phyloP scores from a whole-genome alignment of 371 early-diverging fungal species.

The Mucor indicus region DNA sequence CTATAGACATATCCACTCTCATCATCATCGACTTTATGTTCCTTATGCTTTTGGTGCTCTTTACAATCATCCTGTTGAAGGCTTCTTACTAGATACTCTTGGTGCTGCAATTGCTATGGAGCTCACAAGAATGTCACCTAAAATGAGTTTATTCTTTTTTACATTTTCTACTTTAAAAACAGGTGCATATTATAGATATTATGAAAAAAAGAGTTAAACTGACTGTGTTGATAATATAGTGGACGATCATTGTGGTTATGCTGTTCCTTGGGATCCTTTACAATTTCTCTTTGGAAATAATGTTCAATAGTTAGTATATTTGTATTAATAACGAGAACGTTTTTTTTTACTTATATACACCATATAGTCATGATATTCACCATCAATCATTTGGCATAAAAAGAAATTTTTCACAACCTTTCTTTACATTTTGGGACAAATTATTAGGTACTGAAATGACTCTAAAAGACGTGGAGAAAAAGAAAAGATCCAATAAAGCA shows the following conservation, averaged over 20 bases:
- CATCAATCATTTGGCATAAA: slow-evolving; percentile 67
- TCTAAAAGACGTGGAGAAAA: slow-evolving; percentile 16
- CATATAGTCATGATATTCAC: slow-evolving; percentile 65
- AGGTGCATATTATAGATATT: slow-evolving; percentile 25
- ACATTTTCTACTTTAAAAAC: slow-evolving; percentile 77
- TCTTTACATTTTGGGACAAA: slow-evolving; percentile 77
- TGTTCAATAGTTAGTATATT: slow-evolving; percentile 60
- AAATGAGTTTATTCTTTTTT: slow-evolving; percentile 66
- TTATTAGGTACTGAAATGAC: slow-evolving; percentile 28
- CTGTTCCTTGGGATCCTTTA: slow-evolving; percentile 76
- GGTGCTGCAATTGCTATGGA: slow-evolving; percentile 66
- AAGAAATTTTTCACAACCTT: slow-evolving; percentile 68
- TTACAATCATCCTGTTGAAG: slow-evolving; percentile 81
- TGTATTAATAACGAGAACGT: not conserved
- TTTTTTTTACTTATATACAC: slow-evolving; percentile 1
- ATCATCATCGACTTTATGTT: slow-evolving; percentile 74
- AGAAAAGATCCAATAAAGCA: no score
- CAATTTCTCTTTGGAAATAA: slow-evolving; percentile 67
- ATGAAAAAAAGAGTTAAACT: not conserved
- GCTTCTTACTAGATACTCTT: slow-evolving; percentile 71
- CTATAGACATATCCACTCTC: slow-evolving; percentile 73
- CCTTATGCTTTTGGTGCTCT: slow-evolving; percentile 81
- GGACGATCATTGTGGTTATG: slow-evolving; percentile 82
- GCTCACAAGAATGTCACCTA: slow-evolving; percentile 69
- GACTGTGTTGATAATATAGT: slow-evolving; percentile 23